Base-by-base conservation (phyloP, 345 rosid species). In the Cardamine occulta region DNA sequence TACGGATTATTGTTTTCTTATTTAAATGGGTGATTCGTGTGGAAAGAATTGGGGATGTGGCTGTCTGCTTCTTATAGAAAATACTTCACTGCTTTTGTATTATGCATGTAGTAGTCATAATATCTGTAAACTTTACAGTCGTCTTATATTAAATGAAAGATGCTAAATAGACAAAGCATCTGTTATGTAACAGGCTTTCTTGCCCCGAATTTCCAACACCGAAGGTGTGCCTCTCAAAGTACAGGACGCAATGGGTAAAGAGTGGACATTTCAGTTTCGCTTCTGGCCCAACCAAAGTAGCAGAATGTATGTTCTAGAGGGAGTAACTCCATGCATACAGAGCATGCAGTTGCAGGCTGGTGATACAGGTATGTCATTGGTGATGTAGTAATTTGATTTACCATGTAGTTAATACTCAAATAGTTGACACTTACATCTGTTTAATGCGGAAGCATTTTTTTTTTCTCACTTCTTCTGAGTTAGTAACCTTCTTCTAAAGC, bases 331-430 rank as follows among this genome's bases (percentile, higher is more conserved):
- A 67, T 95, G 96, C 88, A 85, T 95, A 79, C 97, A 95, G 84
- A 88, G 85, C 81, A 82, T 95, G 98, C 88, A 83, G 79, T 79
- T 92, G 85, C 99, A 92, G 84, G 97, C 99, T 14, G 99, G 99
- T 58, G 99, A 95, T 80, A 88, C 84, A 80, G 91, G 99, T 95
- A 88, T 79, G 68, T 64, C 44, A 48, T 39, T 66, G 19, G 28
- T 47, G 14, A 40, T 63, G 31, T 54, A 55, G 42, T 70, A 42
- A 45, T 60, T 35, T 68, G 48, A 31, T 78, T 60, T 73, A 52
- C 42, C 57, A 58, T 78, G 54, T 72, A 72, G 31, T 48, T 60
- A 32, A 45, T 40, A 57, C 58, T 66, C 42, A 66, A 29, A 12
- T 40, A 53, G 55, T 52, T 66, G 49, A 29, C 42, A 53, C 8